Evolutionary conservation across 768 basidiomycete species (phyloP).

Genomic region (Naganishia friedmannii): DNA sequence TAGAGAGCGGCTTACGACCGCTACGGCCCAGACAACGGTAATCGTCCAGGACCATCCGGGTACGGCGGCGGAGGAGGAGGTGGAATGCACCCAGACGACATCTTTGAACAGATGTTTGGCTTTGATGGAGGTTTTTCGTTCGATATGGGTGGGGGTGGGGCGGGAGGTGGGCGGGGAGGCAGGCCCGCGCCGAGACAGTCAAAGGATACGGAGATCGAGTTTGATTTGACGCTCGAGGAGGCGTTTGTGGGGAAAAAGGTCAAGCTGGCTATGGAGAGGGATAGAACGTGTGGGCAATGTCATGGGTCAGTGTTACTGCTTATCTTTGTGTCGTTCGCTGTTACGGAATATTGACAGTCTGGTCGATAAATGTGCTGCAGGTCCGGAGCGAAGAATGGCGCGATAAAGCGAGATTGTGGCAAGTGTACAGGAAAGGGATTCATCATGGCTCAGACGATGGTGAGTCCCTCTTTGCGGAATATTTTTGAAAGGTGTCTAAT

Average conservation of each 20-base stretch:
- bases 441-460: slow-evolving; percentile 48
- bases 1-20: slow-evolving; percentile 47
- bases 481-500: neutral
- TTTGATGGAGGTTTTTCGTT: slow-evolving; percentile 49
- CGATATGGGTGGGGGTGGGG: slow-evolving; percentile 42
- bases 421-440: slow-evolving; percentile 77
- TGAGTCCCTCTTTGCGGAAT: slow-evolving; percentile 34
- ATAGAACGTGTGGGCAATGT: slow-evolving; percentile 72
- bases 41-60: slow-evolving; percentile 26
- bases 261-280: slow-evolving; percentile 83
- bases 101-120: slow-evolving; percentile 51
- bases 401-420: slow-evolving; percentile 78
- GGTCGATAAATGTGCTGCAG: slow-evolving; percentile 52
- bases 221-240: slow-evolving; percentile 22
- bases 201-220: slow-evolving; percentile 38
- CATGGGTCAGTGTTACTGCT: slow-evolving; percentile 69
- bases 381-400: slow-evolving; percentile 73
- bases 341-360: neutral
- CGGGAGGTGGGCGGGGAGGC: slow-evolving; percentile 51
- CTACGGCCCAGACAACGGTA: slow-evolving; percentile 43
- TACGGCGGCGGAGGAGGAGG: slow-evolving; percentile 32
- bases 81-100: slow-evolving; percentile 42
- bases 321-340: neutral
- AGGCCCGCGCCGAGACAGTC: slow-evolving; percentile 55
- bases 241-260: slow-evolving; percentile 53